A percentile compares a stretch with the other conserved stretches of the same genome.
Evolutionary conservation across 2,329 filamentous ascomycete species (phyloP).

Genomic region (Aspergillus texensis): DNA sequence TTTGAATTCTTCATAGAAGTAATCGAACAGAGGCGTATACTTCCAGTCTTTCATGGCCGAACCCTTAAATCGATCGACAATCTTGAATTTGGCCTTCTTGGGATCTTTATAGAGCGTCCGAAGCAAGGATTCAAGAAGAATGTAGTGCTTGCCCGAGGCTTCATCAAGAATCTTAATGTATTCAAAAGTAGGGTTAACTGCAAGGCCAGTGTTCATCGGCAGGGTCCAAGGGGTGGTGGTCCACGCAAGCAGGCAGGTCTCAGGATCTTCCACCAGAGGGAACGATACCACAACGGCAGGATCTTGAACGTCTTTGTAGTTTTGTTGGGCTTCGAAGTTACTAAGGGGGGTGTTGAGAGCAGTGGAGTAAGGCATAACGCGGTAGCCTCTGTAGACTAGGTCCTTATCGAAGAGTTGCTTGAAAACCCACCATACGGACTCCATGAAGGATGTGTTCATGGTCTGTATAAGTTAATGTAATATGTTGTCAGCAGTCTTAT

Average conservation of each 20-base stretch:
- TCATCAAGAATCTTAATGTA: constrained; percentile 87
- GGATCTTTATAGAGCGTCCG: constrained; percentile 88
- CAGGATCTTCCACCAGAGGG: constrained; percentile 75
- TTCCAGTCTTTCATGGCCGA: constrained; percentile 85
- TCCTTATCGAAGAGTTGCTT: constrained; percentile 90
- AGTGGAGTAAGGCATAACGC: constrained; percentile 94
- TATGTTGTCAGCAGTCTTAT: not conserved
- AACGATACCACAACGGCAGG: constrained; percentile 88
- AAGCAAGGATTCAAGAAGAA: constrained; percentile 80
- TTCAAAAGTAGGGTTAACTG: constrained; percentile 79
- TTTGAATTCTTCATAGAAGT: constrained; percentile 88
- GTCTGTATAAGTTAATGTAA: constrained; percentile 55
- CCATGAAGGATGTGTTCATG: constrained; percentile 96
- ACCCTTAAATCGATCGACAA: constrained; percentile 77
- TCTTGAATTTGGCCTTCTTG: constrained; percentile 91
- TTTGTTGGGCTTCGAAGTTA: constrained; percentile 92
- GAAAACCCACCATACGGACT: constrained; percentile 95
- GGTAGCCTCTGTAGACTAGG: constrained; percentile 84
- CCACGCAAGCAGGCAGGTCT: constrained; percentile 79
- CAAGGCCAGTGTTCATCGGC: constrained; percentile 77
- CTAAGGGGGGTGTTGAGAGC: constrained; percentile 85
- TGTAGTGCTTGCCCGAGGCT: constrained; percentile 78
- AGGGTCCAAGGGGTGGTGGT: constrained; percentile 89
- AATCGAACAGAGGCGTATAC: constrained; percentile 86
- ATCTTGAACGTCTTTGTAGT: constrained; percentile 91